Percentiles rank a stretch among this genome's conserved stretches.
Conservation (phyloP, 352 stramenopile genomes). For the Plasmopara muralis region DNA sequence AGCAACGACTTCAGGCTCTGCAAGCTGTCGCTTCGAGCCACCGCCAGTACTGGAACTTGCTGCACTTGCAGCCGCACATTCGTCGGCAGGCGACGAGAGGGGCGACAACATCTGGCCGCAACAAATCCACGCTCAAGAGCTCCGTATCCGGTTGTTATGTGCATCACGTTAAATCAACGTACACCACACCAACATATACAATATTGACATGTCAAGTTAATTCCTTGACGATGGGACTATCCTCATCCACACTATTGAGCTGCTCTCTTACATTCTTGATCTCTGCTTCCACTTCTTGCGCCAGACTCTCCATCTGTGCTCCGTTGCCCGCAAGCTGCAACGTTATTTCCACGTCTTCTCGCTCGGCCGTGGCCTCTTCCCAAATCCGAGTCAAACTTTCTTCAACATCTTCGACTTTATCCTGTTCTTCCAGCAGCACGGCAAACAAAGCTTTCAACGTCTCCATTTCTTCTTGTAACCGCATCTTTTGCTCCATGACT, state of each 20-base stretch:
- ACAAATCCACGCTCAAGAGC: no score
- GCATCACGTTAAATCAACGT: no score
- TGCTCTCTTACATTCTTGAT: not conserved
- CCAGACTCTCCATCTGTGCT: slow-evolving; percentile 29
- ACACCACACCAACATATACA: no score
- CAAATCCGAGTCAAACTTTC: slow-evolving; percentile 28
- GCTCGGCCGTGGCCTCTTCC: slow-evolving; percentile 32
- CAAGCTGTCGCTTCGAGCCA: slow-evolving; percentile 17
- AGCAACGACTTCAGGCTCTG: slow-evolving; percentile 55
- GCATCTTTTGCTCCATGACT: slow-evolving; percentile 31
- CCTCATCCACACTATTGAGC: no score
- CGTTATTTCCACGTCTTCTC: slow-evolving; percentile 70
- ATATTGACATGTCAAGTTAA: no score
- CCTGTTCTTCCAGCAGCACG: slow-evolving; percentile 34
- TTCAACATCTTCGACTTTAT: slow-evolving; percentile 44
- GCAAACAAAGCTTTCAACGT: slow-evolving; percentile 37
- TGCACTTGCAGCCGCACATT: no score
- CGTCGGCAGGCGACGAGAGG: no score
- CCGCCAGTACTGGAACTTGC: not conserved
- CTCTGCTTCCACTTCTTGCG: slow-evolving; percentile 24
- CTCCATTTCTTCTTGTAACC: slow-evolving; percentile 57
- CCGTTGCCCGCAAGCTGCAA: slow-evolving; percentile 45
- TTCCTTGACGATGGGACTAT: no score
- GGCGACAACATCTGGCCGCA: no score
- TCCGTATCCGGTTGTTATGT: no score